Conservation (phyloP, 495 filamentous ascomycete species). For the Tuber melanosporum region DNA sequence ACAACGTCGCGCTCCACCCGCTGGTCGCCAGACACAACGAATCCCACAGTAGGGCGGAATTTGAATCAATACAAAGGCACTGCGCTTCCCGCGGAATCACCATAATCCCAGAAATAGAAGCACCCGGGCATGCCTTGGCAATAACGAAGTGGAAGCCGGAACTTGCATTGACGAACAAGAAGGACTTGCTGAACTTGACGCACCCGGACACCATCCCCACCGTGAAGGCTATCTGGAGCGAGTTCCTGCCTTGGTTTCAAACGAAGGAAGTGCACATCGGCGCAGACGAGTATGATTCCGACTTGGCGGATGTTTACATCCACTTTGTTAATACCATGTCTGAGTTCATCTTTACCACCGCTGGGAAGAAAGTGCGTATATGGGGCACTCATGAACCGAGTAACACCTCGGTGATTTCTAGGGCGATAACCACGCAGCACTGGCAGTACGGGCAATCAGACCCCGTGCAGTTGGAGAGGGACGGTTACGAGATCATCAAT, state of each 20-base stretch:
- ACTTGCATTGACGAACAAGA: constrained; percentile 46
- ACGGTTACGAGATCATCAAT: constrained; percentile 50
- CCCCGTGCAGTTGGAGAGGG: constrained; percentile 45
- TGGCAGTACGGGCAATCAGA: constrained; percentile 57
- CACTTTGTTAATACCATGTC: constrained; percentile 52
- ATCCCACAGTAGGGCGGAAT: constrained; percentile 48
- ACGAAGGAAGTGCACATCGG: constrained; percentile 55
- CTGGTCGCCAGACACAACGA: constrained; percentile 49
- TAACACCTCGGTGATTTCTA: constrained; percentile 42
- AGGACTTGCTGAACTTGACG: constrained; percentile 51
- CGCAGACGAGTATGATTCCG: constrained; percentile 52
- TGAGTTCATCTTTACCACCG: constrained; percentile 44
- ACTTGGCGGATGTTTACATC: constrained; percentile 51
- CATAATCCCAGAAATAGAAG: constrained; percentile 53
- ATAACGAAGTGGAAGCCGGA: constrained; percentile 56
- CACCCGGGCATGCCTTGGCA: constrained; percentile 50
- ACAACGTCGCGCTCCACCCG: constrained; percentile 42
- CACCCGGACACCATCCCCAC: constrained; percentile 53
- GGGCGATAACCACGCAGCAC: constrained; percentile 50
- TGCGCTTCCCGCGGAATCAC: constrained; percentile 52
- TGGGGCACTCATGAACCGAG: constrained; percentile 53
- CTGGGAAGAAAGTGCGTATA: constrained; percentile 49
- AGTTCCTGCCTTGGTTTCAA: constrained; percentile 54
- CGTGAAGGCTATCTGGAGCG: constrained; percentile 51
- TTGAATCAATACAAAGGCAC: constrained; percentile 50